Percentiles rank a stretch among this genome's conserved stretches.
Evolutionary conservation across 305 asterid species (phyloP).

Genomic region (Rubia tinctorum): DNA sequence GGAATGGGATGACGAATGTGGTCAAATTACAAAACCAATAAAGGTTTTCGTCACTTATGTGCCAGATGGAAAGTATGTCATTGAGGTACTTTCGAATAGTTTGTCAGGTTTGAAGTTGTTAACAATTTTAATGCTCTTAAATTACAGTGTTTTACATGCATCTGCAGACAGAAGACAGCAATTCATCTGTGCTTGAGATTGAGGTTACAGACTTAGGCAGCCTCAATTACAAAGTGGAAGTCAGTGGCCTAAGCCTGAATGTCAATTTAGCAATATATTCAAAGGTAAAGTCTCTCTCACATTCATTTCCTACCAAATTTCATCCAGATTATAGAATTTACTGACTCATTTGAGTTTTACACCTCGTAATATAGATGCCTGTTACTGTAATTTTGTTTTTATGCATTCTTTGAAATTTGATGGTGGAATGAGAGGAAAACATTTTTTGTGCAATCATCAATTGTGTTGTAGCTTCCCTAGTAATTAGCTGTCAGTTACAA

Average conservation of each 20-base stretch:
- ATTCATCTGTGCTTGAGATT: constrained; percentile 51
- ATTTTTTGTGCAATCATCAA: neutral
- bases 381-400: neutral
- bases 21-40: constrained; percentile 39
- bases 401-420: neutral
- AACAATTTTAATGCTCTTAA: neutral
- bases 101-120: neutral
- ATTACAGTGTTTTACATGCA: constrained; percentile 13
- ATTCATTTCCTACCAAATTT: neutral
- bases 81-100: constrained; percentile 47
- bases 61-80: constrained; percentile 66
- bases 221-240: constrained; percentile 69
- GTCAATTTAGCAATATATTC: constrained; percentile 69
- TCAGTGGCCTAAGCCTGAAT: constrained; percentile 62
- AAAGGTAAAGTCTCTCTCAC: constrained; percentile 46
- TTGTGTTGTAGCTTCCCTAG: neutral
- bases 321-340: neutral
- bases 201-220: constrained; percentile 48
- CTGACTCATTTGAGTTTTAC: neutral
- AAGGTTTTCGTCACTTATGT: constrained; percentile 43
- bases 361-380: neutral
- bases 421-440: neutral
- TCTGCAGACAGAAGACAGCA: constrained; percentile 56
- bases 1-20: constrained; percentile 69
- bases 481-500: too few relatives aligned